phyloP scores from a whole-genome alignment of 495 filamentous ascomycete genomes.

The Emericellopsis terricola region DNA sequence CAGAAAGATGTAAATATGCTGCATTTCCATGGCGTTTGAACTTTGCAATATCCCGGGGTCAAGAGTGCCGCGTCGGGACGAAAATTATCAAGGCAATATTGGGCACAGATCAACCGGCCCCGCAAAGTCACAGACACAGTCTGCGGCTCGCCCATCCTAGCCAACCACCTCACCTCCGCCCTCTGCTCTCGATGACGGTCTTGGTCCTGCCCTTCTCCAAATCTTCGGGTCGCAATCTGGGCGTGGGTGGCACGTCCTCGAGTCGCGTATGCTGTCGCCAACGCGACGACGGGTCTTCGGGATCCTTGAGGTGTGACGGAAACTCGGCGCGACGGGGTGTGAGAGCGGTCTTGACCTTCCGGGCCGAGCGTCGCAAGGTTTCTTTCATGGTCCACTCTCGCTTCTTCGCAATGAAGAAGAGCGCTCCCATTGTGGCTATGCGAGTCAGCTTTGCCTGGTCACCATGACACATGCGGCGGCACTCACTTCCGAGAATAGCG shows the following conservation, averaged over 20 bases:
- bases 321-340: slow-evolving; percentile 36
- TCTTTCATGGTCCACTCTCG: slow-evolving; percentile 35
- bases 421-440: slow-evolving; percentile 25
- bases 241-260: slow-evolving; percentile 33
- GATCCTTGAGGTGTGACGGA: slow-evolving; percentile 29
- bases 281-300: background rate
- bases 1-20: slow-evolving; percentile 41
- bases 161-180: background rate
- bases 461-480: no score
- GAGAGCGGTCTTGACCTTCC: slow-evolving; percentile 31
- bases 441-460: no score
- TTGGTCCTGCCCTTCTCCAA: slow-evolving; percentile 30
- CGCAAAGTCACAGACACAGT: background rate
- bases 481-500: slow-evolving; percentile 36
- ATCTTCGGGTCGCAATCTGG: slow-evolving; percentile 22
- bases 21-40: slow-evolving; percentile 9
- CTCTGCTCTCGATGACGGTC: slow-evolving; percentile 9
- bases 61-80: no score
- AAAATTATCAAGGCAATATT: slow-evolving; percentile 1
- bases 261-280: background rate
- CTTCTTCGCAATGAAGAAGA: slow-evolving; percentile 39
- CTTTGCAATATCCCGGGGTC: slow-evolving; percentile 1
- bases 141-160: background rate
- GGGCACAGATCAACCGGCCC: background rate
- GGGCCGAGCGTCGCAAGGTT: slow-evolving; percentile 31